Evolutionary conservation across 2,329 filamentous ascomycete species (phyloP).

Genomic region (Aspergillus sp.): DNA sequence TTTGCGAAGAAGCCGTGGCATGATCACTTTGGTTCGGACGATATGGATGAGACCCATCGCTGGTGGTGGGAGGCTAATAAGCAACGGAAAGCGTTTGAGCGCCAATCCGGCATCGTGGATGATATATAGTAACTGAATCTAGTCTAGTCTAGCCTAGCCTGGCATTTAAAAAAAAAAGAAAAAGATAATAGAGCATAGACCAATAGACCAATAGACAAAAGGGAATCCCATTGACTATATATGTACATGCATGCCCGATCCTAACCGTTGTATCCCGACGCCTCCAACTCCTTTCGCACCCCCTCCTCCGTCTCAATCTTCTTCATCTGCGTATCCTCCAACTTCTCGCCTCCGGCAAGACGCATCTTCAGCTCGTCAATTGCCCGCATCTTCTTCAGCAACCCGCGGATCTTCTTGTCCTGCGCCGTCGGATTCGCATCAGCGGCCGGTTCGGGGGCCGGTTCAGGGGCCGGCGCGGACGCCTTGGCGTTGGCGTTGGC

Average conservation of each 20-base stretch:
- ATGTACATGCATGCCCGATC: not conserved
- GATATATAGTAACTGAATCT: not conserved
- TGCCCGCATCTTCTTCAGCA: constrained; percentile 94
- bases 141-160: too few species aligned
- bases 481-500: constrained; percentile 25
- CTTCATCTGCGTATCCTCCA: constrained; percentile 97
- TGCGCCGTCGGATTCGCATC: constrained; percentile 53
- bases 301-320: constrained; percentile 86
- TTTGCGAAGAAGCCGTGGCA: constrained; percentile 11
- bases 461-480: constrained; percentile 18
- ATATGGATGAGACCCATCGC: constrained; percentile 1
- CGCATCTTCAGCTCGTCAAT: constrained; percentile 99
- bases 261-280: constrained; percentile 44
- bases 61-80: constrained; percentile 12
- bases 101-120: constrained; percentile 2
- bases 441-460: constrained; percentile 19
- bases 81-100: constrained; percentile 5
- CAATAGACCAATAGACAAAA: too few species aligned
- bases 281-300: constrained; percentile 75
- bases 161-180: too few species aligned
- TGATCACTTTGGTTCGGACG: not conserved
- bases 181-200: too few species aligned
- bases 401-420: constrained; percentile 87
- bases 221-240: too few species aligned
- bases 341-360: constrained; percentile 84